Evolutionary conservation across 2,329 filamentous ascomycete genomes (phyloP), one percentile per base, ranked within the genome.

Genomic region (Mariannaea sp.): DNA sequence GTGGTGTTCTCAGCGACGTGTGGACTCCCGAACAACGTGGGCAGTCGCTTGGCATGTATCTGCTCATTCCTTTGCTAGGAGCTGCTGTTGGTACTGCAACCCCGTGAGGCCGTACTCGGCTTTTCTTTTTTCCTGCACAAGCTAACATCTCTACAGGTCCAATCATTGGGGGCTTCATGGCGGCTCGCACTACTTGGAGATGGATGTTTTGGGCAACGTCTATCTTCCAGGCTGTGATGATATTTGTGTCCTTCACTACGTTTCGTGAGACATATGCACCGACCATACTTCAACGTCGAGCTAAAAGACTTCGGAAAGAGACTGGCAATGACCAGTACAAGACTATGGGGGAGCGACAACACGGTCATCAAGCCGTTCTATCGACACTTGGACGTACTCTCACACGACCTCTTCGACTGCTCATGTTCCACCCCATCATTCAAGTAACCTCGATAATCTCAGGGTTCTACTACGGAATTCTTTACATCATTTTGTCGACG

Each of bases 401-500:
- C 33, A 70, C 78, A 7, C 76, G 85, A 0, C 85, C 85, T 0
- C 75, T 85, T 48, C 75, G 77, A 2, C 73, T 88, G 4, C 71
- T 88, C 0, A 59, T 64, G 6, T 83, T 81, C 1, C 83, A 87
- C 47, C 81, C 83, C 9, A 85, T 86, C 53, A 77, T 87, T 20
- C 82, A 84, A 60, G 73, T 80, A 19, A 66, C 82, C 0, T 76
- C 82, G 0, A 36, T 80, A 8, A 81, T 85, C 60, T 78, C 79
- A 59, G 84, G 80, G 1, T 81, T 83, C 57, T 70, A 81, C 13
- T 87, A 86, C 57, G 85, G 85, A 0, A 67, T 85, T 1, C 79
- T 87, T 65, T 88, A 87, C 51, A 79, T 88, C 17, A 75, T 85
- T 24, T 76, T 89, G 0, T 80, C 82, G 0, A 86, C 80, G 2